Evolutionary conservation across 345 rosid species (phyloP).

Genomic region (Salix dunnii): DNA sequence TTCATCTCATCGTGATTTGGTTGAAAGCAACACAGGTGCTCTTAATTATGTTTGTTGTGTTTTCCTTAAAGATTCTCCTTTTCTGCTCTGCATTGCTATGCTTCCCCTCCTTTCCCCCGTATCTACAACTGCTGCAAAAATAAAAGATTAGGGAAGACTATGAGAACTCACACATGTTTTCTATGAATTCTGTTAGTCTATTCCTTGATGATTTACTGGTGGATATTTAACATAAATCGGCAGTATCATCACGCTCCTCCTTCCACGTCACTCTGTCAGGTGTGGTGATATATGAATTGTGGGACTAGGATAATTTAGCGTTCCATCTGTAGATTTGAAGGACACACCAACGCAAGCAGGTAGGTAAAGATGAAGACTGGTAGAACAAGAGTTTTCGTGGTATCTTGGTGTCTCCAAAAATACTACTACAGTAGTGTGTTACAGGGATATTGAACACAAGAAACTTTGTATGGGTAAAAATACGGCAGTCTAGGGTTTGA

Average conservation of each 20-base stretch:
- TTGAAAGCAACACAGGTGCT: constrained; percentile 43
- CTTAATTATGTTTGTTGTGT: constrained; percentile 1
- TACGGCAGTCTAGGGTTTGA: neutral
- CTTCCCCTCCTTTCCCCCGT: neutral
- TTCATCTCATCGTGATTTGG: constrained; percentile 21
- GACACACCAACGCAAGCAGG: neutral
- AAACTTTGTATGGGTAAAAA: neutral
- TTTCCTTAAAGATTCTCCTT: neutral
- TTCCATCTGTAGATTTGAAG: neutral
- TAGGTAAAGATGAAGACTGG: neutral
- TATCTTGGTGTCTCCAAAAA: neutral
- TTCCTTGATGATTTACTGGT: neutral
- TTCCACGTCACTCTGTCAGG: neutral
- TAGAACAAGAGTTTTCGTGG: neutral
- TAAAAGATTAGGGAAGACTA: neutral
- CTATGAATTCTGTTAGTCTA: neutral
- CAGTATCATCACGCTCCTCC: neutral
- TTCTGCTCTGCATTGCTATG: neutral
- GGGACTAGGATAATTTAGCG: neutral
- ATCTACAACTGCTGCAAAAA: neutral
- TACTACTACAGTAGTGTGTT: neutral
- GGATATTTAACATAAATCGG: neutral
- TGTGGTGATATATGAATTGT: neutral
- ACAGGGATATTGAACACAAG: neutral
- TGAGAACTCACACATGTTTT: neutral